A percentile compares a stretch with the other conserved stretches of the same genome.
Evolutionary conservation across 106 monocot genomes (phyloP).

Genomic region (Acorus gramineus): DNA sequence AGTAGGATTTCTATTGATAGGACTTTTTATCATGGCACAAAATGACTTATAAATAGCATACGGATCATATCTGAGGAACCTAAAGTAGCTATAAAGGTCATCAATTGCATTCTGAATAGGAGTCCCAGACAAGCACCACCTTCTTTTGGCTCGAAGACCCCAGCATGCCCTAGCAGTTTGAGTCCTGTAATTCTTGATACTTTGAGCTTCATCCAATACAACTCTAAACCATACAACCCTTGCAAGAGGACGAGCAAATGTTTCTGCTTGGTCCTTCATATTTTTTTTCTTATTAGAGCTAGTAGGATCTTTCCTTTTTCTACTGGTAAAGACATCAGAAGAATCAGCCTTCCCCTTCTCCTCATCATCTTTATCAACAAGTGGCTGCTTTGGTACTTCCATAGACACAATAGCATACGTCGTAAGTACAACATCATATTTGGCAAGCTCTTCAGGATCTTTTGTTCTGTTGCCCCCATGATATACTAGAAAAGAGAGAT

Average conservation of each 20-base stretch:
- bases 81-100: slow-evolving; percentile 95
- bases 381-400: slow-evolving; percentile 72
- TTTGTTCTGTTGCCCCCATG: slow-evolving; percentile 87
- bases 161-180: slow-evolving; percentile 94
- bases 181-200: slow-evolving; percentile 87
- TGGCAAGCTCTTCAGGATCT: slow-evolving; percentile 74
- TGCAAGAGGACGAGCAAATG: slow-evolving; percentile 63
- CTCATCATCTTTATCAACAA: slow-evolving; percentile 56
- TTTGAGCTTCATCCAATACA: slow-evolving; percentile 93
- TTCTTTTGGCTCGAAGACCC: slow-evolving; percentile 90
- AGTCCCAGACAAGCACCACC: slow-evolving; percentile 94
- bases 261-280: slow-evolving; percentile 19
- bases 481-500: slow-evolving; percentile 71
- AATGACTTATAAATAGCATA: slow-evolving; percentile 68
- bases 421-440: slow-evolving; percentile 89
- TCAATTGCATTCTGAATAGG: slow-evolving; percentile 97
- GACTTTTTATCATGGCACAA: slow-evolving; percentile 55
- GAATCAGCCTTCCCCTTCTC: slow-evolving; percentile 34
- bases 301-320: slow-evolving; percentile 45
- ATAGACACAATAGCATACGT: slow-evolving; percentile 93
- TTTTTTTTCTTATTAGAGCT: slow-evolving; percentile 16
- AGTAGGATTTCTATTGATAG: slow-evolving; percentile 57
- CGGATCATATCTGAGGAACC: slow-evolving; percentile 89
- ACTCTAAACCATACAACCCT: slow-evolving; percentile 90
- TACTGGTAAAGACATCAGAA: slow-evolving; percentile 11